Evolutionary conservation across 495 filamentous ascomycete genomes (phyloP).

Genomic region (Penicillium coffeae): DNA sequence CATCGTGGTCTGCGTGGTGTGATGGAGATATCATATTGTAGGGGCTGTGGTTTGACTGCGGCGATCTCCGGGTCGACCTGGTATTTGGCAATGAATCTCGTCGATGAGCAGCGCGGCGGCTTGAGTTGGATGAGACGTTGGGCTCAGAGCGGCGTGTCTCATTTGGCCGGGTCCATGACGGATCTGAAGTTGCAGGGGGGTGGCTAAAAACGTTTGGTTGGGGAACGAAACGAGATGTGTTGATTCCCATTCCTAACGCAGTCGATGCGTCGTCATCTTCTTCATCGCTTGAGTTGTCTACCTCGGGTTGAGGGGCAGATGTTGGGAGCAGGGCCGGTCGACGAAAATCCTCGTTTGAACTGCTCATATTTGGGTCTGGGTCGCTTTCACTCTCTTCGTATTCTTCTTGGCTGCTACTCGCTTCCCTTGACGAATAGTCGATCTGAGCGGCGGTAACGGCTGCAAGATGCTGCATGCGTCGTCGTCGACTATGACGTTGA

Average conservation of each 20-base stretch:
- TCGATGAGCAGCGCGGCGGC: constrained; percentile 35
- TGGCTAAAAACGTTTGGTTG: constrained; percentile 90
- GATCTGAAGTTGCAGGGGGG: constrained; percentile 60
- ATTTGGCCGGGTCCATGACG: constrained; percentile 44
- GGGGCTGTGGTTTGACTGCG: constrained; percentile 42
- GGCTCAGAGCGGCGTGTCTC: constrained; percentile 40
- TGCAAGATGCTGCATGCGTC: constrained; percentile 47
- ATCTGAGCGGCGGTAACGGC: constrained; percentile 47
- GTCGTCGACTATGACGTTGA: constrained; percentile 50
- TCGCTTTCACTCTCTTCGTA: constrained; percentile 85
- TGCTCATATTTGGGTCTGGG: constrained; percentile 76
- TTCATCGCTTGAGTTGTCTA: constrained; percentile 50
- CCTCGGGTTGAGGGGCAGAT: constrained; percentile 28
- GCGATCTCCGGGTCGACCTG: constrained; percentile 26
- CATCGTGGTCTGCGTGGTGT: constrained; percentile 84
- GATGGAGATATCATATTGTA: constrained; percentile 68
- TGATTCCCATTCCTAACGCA: constrained; percentile 64
- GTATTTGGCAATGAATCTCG: constrained; percentile 33
- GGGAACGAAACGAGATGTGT: constrained; percentile 65
- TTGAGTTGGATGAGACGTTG: constrained; percentile 36
- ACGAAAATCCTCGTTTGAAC: constrained; percentile 73
- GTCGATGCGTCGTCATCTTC: constrained; percentile 81
- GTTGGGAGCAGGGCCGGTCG: constrained; percentile 23
- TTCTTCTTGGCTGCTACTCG: constrained; percentile 79
- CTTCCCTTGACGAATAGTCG: constrained; percentile 40